Evolutionary conservation across 2,329 filamentous ascomycete genomes (phyloP).

Genomic region (Paecilomyces variotii): DNA sequence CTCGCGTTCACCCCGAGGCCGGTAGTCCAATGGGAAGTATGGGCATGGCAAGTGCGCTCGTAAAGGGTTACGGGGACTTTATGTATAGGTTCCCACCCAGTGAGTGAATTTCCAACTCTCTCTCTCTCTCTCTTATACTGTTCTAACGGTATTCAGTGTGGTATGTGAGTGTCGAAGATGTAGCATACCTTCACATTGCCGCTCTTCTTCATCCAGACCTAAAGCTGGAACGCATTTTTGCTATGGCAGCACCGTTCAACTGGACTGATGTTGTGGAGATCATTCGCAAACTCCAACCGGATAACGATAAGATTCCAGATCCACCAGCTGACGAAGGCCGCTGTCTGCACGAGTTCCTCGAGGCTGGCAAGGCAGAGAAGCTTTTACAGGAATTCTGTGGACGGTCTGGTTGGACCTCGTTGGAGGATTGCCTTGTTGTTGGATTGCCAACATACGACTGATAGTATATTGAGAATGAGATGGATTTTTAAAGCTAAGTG

Average conservation of each 20-base stretch:
- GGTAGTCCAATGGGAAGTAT: conserved; percentile 6
- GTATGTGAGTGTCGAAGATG: conserved; percentile 42
- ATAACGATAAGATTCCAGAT: conserved; percentile 24
- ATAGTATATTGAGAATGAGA: too few relatives aligned
- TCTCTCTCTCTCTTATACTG: too few relatives aligned
- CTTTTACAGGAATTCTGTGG: conserved; percentile 17
- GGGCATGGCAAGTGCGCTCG: too few relatives aligned
- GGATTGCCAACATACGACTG: too few relatives aligned
- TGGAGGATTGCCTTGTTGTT: conserved; percentile 9
- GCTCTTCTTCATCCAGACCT: conserved; percentile 42
- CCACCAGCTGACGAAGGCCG: conserved; percentile 10
- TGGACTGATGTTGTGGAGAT: conserved; percentile 36
- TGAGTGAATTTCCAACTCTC: neutral
- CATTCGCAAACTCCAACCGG: conserved; percentile 32
- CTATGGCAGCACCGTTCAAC: conserved; percentile 40
- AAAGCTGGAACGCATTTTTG: conserved; percentile 46
- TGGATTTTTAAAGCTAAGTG: too few relatives aligned
- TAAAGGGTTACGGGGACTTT: too few relatives aligned
- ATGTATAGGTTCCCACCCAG: too few relatives aligned
- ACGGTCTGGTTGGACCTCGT: conserved; percentile 11
- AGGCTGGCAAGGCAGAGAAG: conserved; percentile 13
- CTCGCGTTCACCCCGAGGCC: conserved; percentile 18
- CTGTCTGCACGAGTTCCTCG: conserved; percentile 16
- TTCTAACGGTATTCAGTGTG: conserved; percentile 25
- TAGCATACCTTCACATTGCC: conserved; percentile 45